Conservation (phyloP, 2,329 filamentous ascomycete genomes). For the Alternaria brassicae region DNA sequence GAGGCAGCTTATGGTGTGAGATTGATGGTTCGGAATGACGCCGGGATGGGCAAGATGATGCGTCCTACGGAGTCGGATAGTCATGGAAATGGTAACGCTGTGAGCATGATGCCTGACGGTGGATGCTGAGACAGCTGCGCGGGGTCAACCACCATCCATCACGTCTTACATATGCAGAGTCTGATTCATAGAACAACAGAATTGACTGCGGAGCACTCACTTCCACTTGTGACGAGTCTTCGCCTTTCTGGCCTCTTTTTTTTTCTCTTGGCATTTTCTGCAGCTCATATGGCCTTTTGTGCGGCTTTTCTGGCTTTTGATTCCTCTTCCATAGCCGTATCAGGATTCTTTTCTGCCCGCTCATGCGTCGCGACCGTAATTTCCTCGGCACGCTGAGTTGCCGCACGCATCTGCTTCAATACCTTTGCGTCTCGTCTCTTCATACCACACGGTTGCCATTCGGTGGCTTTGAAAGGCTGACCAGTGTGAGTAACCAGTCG, state of each 20-base stretch:
- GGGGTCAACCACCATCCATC: background rate
- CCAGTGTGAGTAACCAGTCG: too few relatives aligned
- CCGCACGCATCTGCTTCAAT: background rate
- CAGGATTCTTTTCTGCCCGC: background rate
- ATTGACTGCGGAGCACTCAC: background rate
- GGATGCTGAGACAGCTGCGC: background rate
- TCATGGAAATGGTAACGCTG: background rate
- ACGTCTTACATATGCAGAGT: background rate
- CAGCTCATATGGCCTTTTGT: background rate
- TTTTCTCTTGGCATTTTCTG: too few relatives aligned
- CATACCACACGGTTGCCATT: too few relatives aligned
- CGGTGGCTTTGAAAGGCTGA: too few relatives aligned
- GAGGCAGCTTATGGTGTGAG: conserved; percentile 27
- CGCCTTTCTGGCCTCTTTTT: background rate
- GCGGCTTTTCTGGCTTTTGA: background rate
- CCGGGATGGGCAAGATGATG: conserved; percentile 27
- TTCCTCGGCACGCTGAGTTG: background rate
- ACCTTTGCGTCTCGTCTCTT: too few relatives aligned
- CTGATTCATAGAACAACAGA: background rate
- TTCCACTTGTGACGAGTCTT: background rate
- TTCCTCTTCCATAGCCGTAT: background rate
- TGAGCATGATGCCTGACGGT: conserved; percentile 16
- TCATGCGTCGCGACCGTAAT: too few relatives aligned
- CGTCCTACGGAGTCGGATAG: conserved; percentile 26
- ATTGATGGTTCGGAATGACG: conserved; percentile 23